Conservation (phyloP, 1,284 basidiomycete genomes). For the Rhodotorula sp. region DNA sequence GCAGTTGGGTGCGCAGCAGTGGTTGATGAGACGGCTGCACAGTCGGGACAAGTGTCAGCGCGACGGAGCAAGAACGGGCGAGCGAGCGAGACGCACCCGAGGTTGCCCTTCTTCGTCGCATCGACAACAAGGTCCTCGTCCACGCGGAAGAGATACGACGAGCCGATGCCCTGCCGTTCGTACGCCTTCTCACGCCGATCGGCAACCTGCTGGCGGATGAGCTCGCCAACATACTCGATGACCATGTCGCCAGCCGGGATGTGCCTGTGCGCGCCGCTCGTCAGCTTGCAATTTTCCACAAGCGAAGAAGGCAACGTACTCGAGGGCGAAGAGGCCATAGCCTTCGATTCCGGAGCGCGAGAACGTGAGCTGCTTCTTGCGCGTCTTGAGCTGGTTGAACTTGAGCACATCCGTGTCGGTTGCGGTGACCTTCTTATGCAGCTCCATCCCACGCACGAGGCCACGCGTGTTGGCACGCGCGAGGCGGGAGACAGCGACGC, state of each 20-base stretch:
- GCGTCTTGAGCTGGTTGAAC: constrained; percentile 96
- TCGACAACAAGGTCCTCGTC: constrained; percentile 68
- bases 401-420: constrained; percentile 68
- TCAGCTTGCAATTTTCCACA: too few relatives aligned
- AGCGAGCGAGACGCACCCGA: constrained; percentile 66
- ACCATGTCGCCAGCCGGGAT: constrained; percentile 97
- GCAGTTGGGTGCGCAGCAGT: constrained; percentile 96
- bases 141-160: constrained; percentile 79
- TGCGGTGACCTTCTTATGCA: constrained; percentile 69
- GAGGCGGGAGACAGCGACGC: constrained; percentile 62
- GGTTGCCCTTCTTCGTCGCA: constrained; percentile 97
- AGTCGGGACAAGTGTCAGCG: background rate
- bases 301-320: constrained; percentile 51
- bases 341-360: constrained; percentile 96
- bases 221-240: constrained; percentile 98
- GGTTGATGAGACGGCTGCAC: constrained; percentile 84
- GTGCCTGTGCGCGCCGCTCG: constrained; percentile 51
- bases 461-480: constrained; percentile 93
- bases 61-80: background rate
- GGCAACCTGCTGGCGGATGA: constrained; percentile 91
- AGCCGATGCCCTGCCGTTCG: constrained; percentile 91
- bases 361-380: constrained; percentile 97
- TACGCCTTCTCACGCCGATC: constrained; percentile 97
- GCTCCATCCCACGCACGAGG: constrained; percentile 89
- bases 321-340: constrained; percentile 95